Evolutionary conservation across 768 basidiomycete species (phyloP), one percentile per base, ranked within the genome.

Genomic region (Boletus rubroflammeus): DNA sequence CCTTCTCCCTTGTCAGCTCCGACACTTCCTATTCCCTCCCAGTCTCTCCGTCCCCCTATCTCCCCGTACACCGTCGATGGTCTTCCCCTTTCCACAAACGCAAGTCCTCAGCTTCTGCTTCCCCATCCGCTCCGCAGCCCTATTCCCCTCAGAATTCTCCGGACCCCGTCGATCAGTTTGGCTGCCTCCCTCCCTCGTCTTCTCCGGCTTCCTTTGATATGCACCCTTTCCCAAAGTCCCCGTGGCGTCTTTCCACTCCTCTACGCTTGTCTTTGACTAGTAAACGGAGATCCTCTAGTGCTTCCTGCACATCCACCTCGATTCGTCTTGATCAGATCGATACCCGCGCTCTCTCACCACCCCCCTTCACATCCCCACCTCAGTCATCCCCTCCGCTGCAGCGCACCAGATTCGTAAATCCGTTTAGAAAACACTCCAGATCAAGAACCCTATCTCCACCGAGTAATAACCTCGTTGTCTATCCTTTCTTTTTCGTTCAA

Each of bases 381-480:
- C 36, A 11, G 17, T 29, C 46, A 2, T 53, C 56, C 17, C 47
- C 50, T 34, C 53, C 56, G 10, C 35, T n/a, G 17, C 55, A 48
- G 29, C 63, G 60, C 9, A 32, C 51, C 23, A 53, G 38, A 28
- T 68, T 57, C 36, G 29, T 50, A 11, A 66, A 56, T 41, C 61
- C 56, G 14, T 61, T 66, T 11, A 45, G 29, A 17, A 68, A 56
- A 36, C 56, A 32, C 28, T 29, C 56, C 7, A 66, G 59, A 39
- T 49, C 63, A 17, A 52, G 52, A 47, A 55, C 63, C 35, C 44
- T 47, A 2, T 64, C 62, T n/a, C 53, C 55, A 29, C 51, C 46
- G 19, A 35, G 63, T 65, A 65, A 62, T 17, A 28, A 5, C 15
- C 5, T 26, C 6, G 7, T 36, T 9, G 5, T 32, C 28, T 29